Percentiles rank a stretch among this genome's conserved stretches.
Evolutionary conservation across 306 rosid genomes (phyloP).

Genomic region (Aeschynomene evenia): DNA sequence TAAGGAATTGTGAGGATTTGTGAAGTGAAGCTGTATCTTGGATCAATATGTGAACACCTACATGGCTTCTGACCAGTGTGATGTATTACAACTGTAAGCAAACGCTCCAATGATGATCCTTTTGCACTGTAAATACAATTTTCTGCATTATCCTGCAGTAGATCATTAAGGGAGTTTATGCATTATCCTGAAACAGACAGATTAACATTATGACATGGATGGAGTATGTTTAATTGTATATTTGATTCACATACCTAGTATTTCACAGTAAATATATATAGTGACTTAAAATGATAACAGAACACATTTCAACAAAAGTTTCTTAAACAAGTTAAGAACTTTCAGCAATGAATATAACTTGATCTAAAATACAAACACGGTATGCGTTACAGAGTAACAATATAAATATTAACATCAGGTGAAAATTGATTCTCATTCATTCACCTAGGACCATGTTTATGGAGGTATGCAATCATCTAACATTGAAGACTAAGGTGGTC

Average conservation of each 20-base stretch:
- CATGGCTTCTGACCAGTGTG: conserved; percentile 83
- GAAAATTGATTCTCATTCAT: no score
- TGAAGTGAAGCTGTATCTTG: conserved; percentile 71
- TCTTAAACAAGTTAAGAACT: not conserved
- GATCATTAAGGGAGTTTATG: conserved; percentile 29
- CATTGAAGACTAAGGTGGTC: no score
- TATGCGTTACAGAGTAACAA: not conserved
- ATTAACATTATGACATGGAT: conserved; percentile 5
- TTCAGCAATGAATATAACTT: not conserved
- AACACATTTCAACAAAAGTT: not conserved
- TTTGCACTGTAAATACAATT: conserved; percentile 33
- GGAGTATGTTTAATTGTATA: conserved; percentile 9
- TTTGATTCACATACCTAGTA: conserved; percentile 12
- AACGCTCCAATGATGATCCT: conserved; percentile 68
- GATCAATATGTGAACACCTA: conserved; percentile 53
- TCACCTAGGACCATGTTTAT: no score
- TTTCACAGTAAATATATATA: conserved; percentile 4
- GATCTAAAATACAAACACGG: not conserved
- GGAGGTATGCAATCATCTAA: no score
- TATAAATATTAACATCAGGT: not conserved
- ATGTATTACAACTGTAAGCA: conserved; percentile 56
- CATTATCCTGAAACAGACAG: not conserved
- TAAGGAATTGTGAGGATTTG: conserved; percentile 92
- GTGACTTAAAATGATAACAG: not conserved
- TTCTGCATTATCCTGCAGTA: conserved; percentile 56